These are phyloP conservation scores for Zygoascus biomembranicola DNA, from an alignment of 805 yeast species.

Conservation along the genomic window DNA sequence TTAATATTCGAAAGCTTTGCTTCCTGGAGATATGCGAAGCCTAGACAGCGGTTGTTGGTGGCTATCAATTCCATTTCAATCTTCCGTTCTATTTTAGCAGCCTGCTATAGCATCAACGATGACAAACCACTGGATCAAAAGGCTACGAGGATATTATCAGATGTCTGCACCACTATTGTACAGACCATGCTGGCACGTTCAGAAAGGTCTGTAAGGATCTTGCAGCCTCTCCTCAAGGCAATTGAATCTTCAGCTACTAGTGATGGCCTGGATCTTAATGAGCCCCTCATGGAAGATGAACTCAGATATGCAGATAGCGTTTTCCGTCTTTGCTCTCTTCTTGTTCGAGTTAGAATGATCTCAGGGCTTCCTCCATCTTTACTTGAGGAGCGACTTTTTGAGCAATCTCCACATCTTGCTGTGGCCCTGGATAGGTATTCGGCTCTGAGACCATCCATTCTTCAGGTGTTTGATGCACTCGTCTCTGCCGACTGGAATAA, in stretches of 20 bases:
- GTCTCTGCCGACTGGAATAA: conserved; percentile 30
- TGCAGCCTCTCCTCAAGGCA: conserved; percentile 44
- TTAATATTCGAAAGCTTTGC: conserved; percentile 65
- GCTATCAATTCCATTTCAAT: conserved; percentile 47
- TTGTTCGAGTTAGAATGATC: conserved; percentile 50
- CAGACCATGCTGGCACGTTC: conserved; percentile 48
- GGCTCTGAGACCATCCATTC: conserved; percentile 40
- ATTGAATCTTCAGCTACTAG: conserved; percentile 37
- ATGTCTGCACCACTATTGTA: conserved; percentile 43
- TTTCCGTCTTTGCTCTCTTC: conserved; percentile 47
- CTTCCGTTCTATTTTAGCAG: conserved; percentile 45
- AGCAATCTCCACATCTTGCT: conserved; percentile 48
- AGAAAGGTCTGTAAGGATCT: conserved; percentile 44
- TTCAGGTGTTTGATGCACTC: conserved; percentile 44
- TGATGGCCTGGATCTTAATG: conserved; percentile 17
- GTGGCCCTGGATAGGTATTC: conserved; percentile 45
- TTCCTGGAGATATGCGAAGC: conserved; percentile 55
- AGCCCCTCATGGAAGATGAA: conserved; percentile 25
- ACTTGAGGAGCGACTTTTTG: conserved; percentile 55
- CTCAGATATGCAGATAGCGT: conserved; percentile 42
- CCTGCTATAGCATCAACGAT: conserved; percentile 47
- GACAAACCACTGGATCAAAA: conserved; percentile 30
- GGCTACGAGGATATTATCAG: conserved; percentile 43
- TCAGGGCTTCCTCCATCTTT: conserved; percentile 47
- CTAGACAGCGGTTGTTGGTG: conserved; percentile 51